Percentiles rank a stretch among this genome's conserved stretches.
These are phyloP conservation scores for Metschnikowia drakensbergensis DNA, from an alignment of 805 yeast species.

Conservation along the genomic window DNA sequence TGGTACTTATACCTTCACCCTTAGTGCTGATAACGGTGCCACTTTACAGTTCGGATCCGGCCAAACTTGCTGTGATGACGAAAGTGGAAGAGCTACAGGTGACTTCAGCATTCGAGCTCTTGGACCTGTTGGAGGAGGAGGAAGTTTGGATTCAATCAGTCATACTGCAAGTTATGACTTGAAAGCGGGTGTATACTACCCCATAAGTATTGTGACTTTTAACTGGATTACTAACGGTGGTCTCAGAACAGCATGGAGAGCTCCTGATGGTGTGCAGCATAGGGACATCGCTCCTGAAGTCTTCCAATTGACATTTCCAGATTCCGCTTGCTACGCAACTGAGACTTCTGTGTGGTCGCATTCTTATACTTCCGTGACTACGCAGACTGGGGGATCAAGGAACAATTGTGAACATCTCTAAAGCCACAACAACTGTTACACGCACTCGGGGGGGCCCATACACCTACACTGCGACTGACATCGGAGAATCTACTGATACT, in stretches of 20 bases:
- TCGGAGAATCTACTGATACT: conserved; percentile 8
- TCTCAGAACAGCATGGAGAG: conserved; percentile 4
- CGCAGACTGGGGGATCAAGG: not conserved
- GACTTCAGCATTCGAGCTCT: conserved; percentile 9
- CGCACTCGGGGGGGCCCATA: conserved; percentile 1
- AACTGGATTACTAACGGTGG: conserved; percentile 16
- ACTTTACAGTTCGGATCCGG: conserved; percentile 15
- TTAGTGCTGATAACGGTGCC: conserved; percentile 17
- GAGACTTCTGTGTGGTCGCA: conserved; percentile 4
- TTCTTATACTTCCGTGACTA: conserved; percentile 5
- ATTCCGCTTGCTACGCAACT: conserved; percentile 6
- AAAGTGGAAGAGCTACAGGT: conserved; percentile 12
- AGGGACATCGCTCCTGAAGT: conserved; percentile 8
- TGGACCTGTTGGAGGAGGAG: conserved; percentile 13
- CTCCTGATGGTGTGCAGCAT: conserved; percentile 2
- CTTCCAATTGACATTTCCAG: conserved; percentile 8
- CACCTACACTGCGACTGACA: conserved; percentile 6
- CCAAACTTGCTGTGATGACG: conserved; percentile 14
- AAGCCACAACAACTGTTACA: conserved; percentile 14
- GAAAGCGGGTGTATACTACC: conserved; percentile 11
- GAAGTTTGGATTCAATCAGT: conserved; percentile 2
- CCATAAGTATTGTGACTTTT: conserved; percentile 15
- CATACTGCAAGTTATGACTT: conserved; percentile 9
- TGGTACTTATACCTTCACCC: conserved; percentile 12
- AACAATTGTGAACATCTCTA: conserved; percentile 12